Base-by-base conservation (phyloP, 1,284 basidiomycete genomes). In the Peniophora sp. region DNA sequence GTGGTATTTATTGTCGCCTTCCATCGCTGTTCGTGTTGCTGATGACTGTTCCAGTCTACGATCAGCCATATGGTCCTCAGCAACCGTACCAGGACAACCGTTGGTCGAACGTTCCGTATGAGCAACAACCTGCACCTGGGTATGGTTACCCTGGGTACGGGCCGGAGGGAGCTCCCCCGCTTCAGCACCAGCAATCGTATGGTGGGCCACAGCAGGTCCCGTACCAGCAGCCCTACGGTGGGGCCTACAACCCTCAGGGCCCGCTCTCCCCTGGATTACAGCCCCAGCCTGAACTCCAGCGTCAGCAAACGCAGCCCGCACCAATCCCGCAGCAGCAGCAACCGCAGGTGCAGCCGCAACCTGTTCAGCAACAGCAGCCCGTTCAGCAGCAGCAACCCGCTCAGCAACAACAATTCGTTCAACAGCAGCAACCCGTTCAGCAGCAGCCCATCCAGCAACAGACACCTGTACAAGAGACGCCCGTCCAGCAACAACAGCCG, bases 1-100 rank as follows among this genome's bases (percentile, higher is more conserved):
- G 80, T n/a, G 81, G 75, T 48, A 66, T 77, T 79, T 17, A n/a
- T n/a, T 16, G 16, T n/a, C n/a, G 38, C 38, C 61, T 52, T 71
- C 62, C 48, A 43, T 32, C 27, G 5, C 12, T 32, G 27, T 32
- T 32, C 27, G 47, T 39, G 8, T 20, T 50, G 51, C 43, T 57
- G 6, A 32, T 32, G 27, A 32, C 12, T 6, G 6, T 12, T 12
- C 53, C 56, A 10, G 54, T 66, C 0, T 69, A 65, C 38, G 52
- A 55, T 32, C 27, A 32, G 27, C 27, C 27, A 32, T 32, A 32
- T 32, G 27, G 27, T 12, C 27, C 27, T 32, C 27, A n/a, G n/a
- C n/a, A 32, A 32, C 6, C 27, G 5, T 32, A 32, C 27, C 27
- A 5, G 27, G 27, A 32, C 12, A 12, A 12, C 27, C 27, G 27